Base-by-base conservation (phyloP, 2,329 filamentous ascomycete species). In the Aspergillus awamori region DNA sequence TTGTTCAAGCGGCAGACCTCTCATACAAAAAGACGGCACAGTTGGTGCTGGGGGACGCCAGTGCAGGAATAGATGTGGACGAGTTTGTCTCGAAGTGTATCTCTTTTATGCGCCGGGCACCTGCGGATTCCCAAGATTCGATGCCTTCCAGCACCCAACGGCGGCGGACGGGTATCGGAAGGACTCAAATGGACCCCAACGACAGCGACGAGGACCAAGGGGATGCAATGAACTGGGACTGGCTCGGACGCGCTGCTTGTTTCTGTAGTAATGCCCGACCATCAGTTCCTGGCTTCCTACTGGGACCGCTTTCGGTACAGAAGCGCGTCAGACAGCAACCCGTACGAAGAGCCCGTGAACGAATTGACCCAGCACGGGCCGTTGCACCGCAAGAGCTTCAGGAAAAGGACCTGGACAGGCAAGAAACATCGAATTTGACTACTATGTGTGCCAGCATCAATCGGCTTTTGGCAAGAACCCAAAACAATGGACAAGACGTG, bases 71-170 rank as follows among this genome's bases (percentile, higher is more conserved):
- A 22, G 93, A 98, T 70, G 83, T 96, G 0, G 93, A 98, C 63
- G 91, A 97, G 69, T 96, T 98, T 70, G 87, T 98, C 13, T 90
- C 91, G 0, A 96, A 96, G 76, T 94, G 90, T 74, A 92, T 96
- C 62, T 86, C 85, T 3, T 98, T 91, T 73, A 97, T 98, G 92
- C 87, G 86, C 22, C 83, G 85, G 38, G 89, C 87, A 3, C 80
- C 84, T 7, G 84, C 83, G 10, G 84, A 85, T 24, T 77, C 78
- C 13, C 80, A 84, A 53, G 81, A 84, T 41, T 73, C 83, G 43
- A 77, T 74, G 20, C 72, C 65, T 10, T 72, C 64, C 58, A 68
- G 71, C 56, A 77, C 75, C 2, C 79, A 80, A 64, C 73, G 76
- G 39, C 70, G 74, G 53, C 69, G 77, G 63, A 63, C 76, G 72